phyloP scores from a whole-genome alignment of 805 yeast species.

The Schizosaccharomyces lindneri region DNA sequence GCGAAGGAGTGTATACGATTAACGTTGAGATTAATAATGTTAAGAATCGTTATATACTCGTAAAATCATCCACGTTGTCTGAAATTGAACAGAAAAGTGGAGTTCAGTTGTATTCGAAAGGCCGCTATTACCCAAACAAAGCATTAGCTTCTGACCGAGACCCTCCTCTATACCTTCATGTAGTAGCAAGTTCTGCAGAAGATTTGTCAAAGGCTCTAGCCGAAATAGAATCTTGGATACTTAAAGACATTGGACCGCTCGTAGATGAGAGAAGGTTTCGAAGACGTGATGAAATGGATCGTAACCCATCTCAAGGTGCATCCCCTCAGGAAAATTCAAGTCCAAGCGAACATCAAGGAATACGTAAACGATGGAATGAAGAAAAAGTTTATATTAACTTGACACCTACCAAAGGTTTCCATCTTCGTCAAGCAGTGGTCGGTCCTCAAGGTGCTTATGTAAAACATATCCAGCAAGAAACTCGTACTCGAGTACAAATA shows the following conservation, averaged over 20 bases:
- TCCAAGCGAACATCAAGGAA: neutral
- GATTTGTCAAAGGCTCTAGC: constrained; percentile 31
- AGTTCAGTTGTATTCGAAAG: constrained; percentile 10
- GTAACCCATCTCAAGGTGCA: neutral
- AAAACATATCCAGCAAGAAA: constrained; percentile 15
- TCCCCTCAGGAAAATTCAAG: constrained; percentile 1
- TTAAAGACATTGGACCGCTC: constrained; percentile 9
- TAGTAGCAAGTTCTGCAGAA: constrained; percentile 34
- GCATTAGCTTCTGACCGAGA: constrained; percentile 12
- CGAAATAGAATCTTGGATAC: constrained; percentile 33
- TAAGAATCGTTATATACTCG: constrained; percentile 15
- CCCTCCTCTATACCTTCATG: constrained; percentile 16
- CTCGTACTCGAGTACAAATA: constrained; percentile 14
- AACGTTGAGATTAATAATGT: constrained; percentile 15
- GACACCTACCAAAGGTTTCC: constrained; percentile 10
- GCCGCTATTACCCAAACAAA: constrained; percentile 16
- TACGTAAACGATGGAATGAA: constrained; percentile 8
- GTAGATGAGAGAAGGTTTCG: constrained; percentile 12
- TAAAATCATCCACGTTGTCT: constrained; percentile 14
- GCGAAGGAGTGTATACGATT: constrained; percentile 8
- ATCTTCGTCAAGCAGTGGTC: constrained; percentile 14
- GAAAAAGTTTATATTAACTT: constrained; percentile 9
- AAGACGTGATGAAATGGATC: constrained; percentile 3
- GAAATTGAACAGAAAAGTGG: constrained; percentile 13
- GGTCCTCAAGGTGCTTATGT: constrained; percentile 16